A percentile compares a stretch with the other conserved stretches of the same genome.
Evolutionary conservation across 2,329 filamentous ascomycete genomes (phyloP).

Genomic region (Diplocarpon mali): DNA sequence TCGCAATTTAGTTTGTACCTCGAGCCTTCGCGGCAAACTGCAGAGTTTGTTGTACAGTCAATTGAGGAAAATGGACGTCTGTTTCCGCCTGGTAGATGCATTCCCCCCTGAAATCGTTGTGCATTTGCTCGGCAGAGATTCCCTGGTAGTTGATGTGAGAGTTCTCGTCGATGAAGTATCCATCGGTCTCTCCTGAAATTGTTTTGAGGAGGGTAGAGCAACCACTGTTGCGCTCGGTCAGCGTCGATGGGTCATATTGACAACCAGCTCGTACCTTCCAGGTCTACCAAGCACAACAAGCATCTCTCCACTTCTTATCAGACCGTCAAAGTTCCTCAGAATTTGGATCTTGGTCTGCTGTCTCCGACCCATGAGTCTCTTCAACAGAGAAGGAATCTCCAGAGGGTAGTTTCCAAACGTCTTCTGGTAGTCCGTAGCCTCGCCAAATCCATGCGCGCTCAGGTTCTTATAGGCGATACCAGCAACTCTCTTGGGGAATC

Average conservation of each 20-base stretch:
- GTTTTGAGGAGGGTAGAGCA: conserved; percentile 55
- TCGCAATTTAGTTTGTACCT: too few species aligned
- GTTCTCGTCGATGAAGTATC: conserved; percentile 42
- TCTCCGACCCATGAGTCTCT: conserved; percentile 39
- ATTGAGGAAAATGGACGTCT: conserved; percentile 60
- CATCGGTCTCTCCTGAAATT: conserved; percentile 42
- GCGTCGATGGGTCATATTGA: background rate
- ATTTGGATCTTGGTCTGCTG: conserved; percentile 45
- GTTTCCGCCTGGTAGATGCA: conserved; percentile 72
- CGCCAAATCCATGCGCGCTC: conserved; percentile 58
- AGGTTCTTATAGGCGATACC: conserved; percentile 58
- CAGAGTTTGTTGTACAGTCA: conserved; percentile 70
- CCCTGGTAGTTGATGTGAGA: conserved; percentile 48
- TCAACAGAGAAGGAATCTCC: conserved; percentile 33
- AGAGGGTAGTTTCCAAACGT: conserved; percentile 52
- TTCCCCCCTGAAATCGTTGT: conserved; percentile 56
- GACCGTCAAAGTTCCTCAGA: conserved; percentile 50
- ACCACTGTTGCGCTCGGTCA: conserved; percentile 32
- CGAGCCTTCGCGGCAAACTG: too few species aligned
- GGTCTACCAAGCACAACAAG: conserved; percentile 58
- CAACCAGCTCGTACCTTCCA: conserved; percentile 25
- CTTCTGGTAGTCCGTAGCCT: conserved; percentile 59
- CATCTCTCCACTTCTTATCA: conserved; percentile 54
- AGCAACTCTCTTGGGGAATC: conserved; percentile 46
- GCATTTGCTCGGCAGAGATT: conserved; percentile 55